Base-by-base conservation (phyloP, 495 filamentous ascomycete species). In the Neurospora sp. region DNA sequence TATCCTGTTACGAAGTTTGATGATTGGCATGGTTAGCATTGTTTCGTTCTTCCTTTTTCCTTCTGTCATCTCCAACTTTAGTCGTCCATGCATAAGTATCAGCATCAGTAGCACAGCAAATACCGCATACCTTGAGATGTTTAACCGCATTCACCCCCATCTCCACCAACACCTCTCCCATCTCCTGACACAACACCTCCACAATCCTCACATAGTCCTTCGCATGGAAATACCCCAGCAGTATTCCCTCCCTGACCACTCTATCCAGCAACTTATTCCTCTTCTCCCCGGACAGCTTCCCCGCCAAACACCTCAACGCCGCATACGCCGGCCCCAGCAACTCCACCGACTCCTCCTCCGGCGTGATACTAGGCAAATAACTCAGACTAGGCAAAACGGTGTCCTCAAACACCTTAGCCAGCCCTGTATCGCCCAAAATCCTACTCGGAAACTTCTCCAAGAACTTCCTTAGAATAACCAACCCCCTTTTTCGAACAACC, bases 351-450 rank as follows among this genome's bases (percentile, higher is more conserved):
- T 93, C 91, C 0, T 85, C 78, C 73, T 91, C 89, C 6, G 94
- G 90, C 0, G 94, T 97, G 37, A 97, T 84, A 41, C 87, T 89
- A 8, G 96, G 96, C 1, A 98, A 85, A 72, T 88, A 92, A 16
- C 89, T 83, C 1, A 97, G 84, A 35, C 87, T 89, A 1, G 94
- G 93, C 73, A 89, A 86, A 12, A 97, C 79, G 12, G 93, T 90
- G 40, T 94, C 89, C 78, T 93, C 89, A 76, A 99, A 92, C 31
- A 99, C 91, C 0, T 89, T 85, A 3, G 85, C 88, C 0, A 99
- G 86, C 2, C 95, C 95, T 0, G 93, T 95, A 40, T 89, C 87
- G 10, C 78, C 78, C 20, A 99, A 86, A 3, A 92, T 85, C 38
- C 80, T 79, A 74, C 79, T 76, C 3, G 87, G 81, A 44, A 91